Base-by-base conservation (phyloP, 805 yeast species). In the Schizosaccharomyces osmophilus region DNA sequence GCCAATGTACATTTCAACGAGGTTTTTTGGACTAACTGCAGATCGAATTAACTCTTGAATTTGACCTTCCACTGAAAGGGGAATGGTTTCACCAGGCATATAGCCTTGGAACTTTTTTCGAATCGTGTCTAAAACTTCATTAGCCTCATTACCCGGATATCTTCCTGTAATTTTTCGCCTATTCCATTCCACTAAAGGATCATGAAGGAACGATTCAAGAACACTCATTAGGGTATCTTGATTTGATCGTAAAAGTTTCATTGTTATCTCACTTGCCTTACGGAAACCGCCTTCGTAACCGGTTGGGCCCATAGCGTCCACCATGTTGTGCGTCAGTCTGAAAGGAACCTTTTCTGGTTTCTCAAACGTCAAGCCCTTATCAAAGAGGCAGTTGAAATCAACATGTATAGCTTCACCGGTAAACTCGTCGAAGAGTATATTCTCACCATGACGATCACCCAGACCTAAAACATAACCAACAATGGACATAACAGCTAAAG, bases 371-470 rank as follows among this genome's bases (percentile, higher is more conserved):
- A 71, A 72, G 55, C 78, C 71, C 69, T 90, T 93, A 63, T 90
- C 97, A 68, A 94, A 93, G 54, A 93, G 74, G 73, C 97, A 90
- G 69, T 94, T 97, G 71, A 93, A 93, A 72, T 94, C 99, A 62
- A 93, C 97, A 70, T 93, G 99, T 64, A 93, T 72, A 0, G 87
- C 80, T 8, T 81, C 81, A 0, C 98, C 98, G 3, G 82, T 78
- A 54, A 76, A 78, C 64, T 83, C 83, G 66, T 82, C 78, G 48
- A 90, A 73, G 62, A 93, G 72, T 24, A 93, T 80, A 68, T 93
- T 93, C 68, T 93, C 99, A 66, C 95, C 85, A 69, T 93, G 99
- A 48, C 99, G 77, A 71, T 93, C 99, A 29, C 99, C 99, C 60
- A 93, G 76, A 8, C 98, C 98, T 32, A 93, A 75, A 58, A 93